These are phyloP conservation scores for Penicillium hesseltinei DNA, from an alignment of 2,329 filamentous ascomycete species.

Conservation along the genomic window DNA sequence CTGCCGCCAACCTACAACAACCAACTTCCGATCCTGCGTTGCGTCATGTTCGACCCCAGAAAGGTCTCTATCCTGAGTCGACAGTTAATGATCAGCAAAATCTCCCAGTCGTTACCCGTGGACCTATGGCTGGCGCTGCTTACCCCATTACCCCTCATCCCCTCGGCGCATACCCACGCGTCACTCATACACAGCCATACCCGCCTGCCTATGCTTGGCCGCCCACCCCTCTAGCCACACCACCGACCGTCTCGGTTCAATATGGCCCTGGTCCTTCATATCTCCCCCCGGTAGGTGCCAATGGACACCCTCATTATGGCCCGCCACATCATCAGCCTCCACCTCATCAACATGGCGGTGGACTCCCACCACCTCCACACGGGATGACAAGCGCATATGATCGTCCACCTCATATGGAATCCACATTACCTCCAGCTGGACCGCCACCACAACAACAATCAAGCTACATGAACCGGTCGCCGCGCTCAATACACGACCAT, in stretches of 20 bases:
- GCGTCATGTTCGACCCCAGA: constrained; percentile 78
- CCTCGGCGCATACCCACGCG: constrained; percentile 55
- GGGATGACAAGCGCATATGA: constrained; percentile 34
- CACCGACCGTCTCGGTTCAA: constrained; percentile 38
- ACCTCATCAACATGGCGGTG: constrained; percentile 24
- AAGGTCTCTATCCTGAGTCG: constrained; percentile 96
- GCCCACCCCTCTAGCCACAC: constrained; percentile 46
- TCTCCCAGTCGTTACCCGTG: constrained; percentile 75
- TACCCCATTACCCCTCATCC: constrained; percentile 55
- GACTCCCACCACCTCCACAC: constrained; percentile 28
- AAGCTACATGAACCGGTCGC: constrained; percentile 29
- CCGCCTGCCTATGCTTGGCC: constrained; percentile 45
- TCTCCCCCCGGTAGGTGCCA: constrained; percentile 35
- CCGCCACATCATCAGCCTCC: constrained; percentile 28
- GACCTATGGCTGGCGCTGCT: constrained; percentile 60
- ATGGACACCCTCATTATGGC: constrained; percentile 35
- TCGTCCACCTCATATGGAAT: constrained; percentile 35
- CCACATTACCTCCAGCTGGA: constrained; percentile 26
- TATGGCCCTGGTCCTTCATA: constrained; percentile 34
- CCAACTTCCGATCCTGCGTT: constrained; percentile 78
- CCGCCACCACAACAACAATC: constrained; percentile 22
- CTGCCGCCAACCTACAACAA: constrained; percentile 70
- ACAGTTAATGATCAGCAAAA: constrained; percentile 82
- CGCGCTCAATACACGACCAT: constrained; percentile 26
- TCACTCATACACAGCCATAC: constrained; percentile 42